Conservation (phyloP, 805 yeast genomes). For the Sungouiella blattae region DNA sequence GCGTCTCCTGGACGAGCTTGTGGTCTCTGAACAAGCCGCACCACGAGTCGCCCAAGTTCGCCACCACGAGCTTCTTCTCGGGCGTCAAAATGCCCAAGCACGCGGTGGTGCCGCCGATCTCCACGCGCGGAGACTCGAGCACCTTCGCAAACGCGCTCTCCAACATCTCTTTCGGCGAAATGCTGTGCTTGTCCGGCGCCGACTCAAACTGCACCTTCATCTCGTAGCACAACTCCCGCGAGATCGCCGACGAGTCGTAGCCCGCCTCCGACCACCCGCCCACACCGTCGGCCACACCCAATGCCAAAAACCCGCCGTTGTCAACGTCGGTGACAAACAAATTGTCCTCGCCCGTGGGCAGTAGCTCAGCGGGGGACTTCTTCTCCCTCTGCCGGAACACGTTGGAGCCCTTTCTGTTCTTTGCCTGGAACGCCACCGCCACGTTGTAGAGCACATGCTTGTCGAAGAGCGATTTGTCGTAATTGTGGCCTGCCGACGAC, state of each 20-base stretch:
- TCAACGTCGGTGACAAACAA: constrained; percentile 48
- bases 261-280: constrained; percentile 97
- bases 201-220: constrained; percentile 41
- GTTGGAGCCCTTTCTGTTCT: constrained; percentile 56
- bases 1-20: constrained; percentile 60
- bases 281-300: constrained; percentile 95
- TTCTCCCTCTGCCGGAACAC: constrained; percentile 30
- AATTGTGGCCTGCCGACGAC: constrained; percentile 17
- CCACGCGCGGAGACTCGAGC: constrained; percentile 52
- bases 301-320: constrained; percentile 41
- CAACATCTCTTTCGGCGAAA: constrained; percentile 48
- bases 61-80: constrained; percentile 55
- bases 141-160: constrained; percentile 54
- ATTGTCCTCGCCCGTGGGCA: constrained; percentile 76
- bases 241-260: constrained; percentile 82
- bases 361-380: constrained; percentile 39
- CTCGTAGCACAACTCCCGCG: constrained; percentile 68
- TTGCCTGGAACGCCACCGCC: constrained; percentile 73
- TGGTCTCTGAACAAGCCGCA: constrained; percentile 76
- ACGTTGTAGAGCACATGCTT: constrained; percentile 43
- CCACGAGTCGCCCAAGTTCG: constrained; percentile 95
- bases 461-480: constrained; percentile 17
- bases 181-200: constrained; percentile 8
- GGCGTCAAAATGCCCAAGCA: constrained; percentile 72
- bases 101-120: constrained; percentile 93